Conservation (phyloP, 352 stramenopile genomes). For the Globisporangium viniferum region DNA sequence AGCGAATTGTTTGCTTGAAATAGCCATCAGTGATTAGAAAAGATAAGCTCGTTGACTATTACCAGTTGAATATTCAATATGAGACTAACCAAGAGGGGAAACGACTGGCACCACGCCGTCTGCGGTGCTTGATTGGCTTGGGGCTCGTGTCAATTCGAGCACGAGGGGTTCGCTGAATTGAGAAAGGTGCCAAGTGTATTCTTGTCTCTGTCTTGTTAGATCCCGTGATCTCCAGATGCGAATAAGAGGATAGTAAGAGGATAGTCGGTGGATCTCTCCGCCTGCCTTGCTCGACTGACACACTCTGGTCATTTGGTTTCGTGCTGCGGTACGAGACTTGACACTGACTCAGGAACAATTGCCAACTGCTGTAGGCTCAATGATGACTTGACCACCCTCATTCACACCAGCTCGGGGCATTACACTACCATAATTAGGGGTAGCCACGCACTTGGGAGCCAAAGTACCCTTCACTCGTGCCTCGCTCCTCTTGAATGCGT, state of each 20-base stretch:
- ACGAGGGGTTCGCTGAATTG: not conserved
- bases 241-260: not conserved
- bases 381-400: too few relatives aligned
- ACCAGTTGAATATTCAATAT: not conserved
- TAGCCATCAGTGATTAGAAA: not conserved
- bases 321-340: not conserved
- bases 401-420: too few relatives aligned
- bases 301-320: not conserved
- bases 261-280: not conserved
- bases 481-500: too few relatives aligned
- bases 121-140: not conserved
- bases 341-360: not conserved
- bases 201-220: not conserved
- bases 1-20: not conserved
- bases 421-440: too few relatives aligned
- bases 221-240: not conserved
- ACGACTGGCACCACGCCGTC: too few relatives aligned
- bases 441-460: too few relatives aligned
- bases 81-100: slow-evolving; percentile 16
- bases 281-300: not conserved
- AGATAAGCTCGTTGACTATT: too few relatives aligned
- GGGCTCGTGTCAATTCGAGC: not conserved
- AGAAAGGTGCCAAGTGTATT: not conserved
- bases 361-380: too few relatives aligned
- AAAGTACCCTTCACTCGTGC: too few relatives aligned